Evolutionary conservation across 1,139 yeast genomes (phyloP), one percentile per base, ranked within the genome.

Genomic region (Yamadazyma friedrichii): DNA sequence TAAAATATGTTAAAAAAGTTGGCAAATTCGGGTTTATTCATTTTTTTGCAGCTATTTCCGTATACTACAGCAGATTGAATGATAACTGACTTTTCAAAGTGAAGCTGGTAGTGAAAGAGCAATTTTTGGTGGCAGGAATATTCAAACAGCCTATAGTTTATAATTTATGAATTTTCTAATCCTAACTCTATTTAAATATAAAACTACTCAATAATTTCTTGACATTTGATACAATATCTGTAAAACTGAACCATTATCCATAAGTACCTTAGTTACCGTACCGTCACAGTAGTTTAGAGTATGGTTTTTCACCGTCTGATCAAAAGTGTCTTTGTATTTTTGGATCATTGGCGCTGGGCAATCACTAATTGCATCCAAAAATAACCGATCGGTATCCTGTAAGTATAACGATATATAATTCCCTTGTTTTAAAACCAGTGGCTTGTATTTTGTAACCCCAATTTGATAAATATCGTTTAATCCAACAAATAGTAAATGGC

Each of bases 401-500:
- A 56, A 53, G 41, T 41, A 60, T 8, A 49, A 42, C 39, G 47
- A 49, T 28, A 64, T 46, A 40, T 44, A 61, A 10, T 38, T 39
- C 5, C 56, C 63, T 47, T 64, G 64, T 30, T 53, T 53, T 3
- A 34, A 29, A 2, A 62, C 50, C 39, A 59, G 63, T 2, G 36
- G 9, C 20, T 38, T 47, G 40, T 50, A 55, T 16, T 42, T 41
- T 12, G 43, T 40, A 30, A 49, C 48, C n/a, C 44, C 47, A 11
- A 48, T 26, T n/a, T 38, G 37, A 10, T 51, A 38, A 20, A 59
- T 46, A 42, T 61, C 66, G 11, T 53, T 54, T 38, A 57, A 52
- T 3, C 67, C 67, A 17, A 46, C 52, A 39, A 50, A 61, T 29
- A 62, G 42, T 15, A 62, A 48, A 46, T 62, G 64, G 5, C 53